phyloP scores from a whole-genome alignment of 345 rosid species.

The Salix arbutifolia region DNA sequence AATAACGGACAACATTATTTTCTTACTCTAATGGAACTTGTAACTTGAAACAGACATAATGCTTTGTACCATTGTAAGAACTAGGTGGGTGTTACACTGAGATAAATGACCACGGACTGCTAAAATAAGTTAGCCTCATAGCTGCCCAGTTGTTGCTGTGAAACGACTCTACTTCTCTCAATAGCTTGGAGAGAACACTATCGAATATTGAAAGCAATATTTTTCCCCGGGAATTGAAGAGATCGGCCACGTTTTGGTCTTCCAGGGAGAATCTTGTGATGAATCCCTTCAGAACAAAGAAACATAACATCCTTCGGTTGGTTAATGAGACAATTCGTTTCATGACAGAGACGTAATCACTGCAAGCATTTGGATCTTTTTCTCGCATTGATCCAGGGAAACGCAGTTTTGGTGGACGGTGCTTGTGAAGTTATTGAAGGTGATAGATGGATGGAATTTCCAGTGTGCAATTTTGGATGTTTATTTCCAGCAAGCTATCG shows the following conservation, averaged over 20 bases:
- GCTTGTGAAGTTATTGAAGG: background rate
- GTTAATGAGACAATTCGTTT: constrained; percentile 13
- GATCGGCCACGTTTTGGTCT: constrained; percentile 4
- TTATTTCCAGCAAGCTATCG: constrained; percentile 6
- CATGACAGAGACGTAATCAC: constrained; percentile 6
- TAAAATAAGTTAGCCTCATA: constrained; percentile 1
- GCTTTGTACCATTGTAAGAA: background rate
- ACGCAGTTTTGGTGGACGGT: constrained; percentile 11
- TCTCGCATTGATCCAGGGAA: constrained; percentile 7
- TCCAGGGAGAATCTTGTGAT: constrained; percentile 1
- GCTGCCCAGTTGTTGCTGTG: constrained; percentile 6
- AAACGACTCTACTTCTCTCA: background rate
- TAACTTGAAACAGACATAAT: constrained; percentile 1
- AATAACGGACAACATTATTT: background rate
- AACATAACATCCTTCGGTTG: constrained; percentile 3
- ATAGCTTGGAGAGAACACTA: constrained; percentile 3
- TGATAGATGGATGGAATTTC: constrained; percentile 10
- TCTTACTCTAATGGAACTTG: background rate
- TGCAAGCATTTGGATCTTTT: constrained; percentile 7
- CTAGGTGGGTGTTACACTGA: background rate
- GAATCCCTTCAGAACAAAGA: constrained; percentile 7
- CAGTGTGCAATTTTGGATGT: background rate
- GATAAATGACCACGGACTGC: constrained; percentile 9
- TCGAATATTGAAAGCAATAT: background rate
- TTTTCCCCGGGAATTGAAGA: background rate